Conservation (phyloP, 441 rosid genomes). For the Gossypium lobatum region DNA sequence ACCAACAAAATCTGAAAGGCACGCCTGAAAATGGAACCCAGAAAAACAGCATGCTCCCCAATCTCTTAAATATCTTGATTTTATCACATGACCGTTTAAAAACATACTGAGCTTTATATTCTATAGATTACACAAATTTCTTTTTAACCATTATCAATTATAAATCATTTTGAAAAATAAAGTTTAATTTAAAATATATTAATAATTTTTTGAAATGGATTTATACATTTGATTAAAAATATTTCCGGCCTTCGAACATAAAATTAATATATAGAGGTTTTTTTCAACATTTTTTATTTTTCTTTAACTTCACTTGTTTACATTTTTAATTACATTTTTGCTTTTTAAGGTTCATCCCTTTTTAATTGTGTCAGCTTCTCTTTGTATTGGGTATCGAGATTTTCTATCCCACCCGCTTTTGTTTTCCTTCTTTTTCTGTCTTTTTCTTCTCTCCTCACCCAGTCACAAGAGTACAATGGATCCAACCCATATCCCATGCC, state of each 20-base stretch:
- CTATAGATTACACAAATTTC: neutral
- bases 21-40: constrained; percentile 3
- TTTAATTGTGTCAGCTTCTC: neutral
- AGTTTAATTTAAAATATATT: too few relatives aligned
- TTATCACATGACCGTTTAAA: neutral
- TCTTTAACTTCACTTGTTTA: neutral
- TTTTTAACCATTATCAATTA: neutral
- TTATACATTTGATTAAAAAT: neutral
- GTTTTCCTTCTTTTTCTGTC: neutral
- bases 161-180: neutral
- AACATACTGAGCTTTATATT: neutral
- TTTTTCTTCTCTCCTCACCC: neutral
- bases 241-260: neutral
- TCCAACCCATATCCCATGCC: neutral
- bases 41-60: neutral
- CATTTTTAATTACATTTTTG: neutral
- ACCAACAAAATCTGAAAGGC: neutral
- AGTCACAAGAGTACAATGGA: neutral
- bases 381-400: neutral
- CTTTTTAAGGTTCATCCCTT: neutral
- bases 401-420: neutral
- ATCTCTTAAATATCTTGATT: neutral
- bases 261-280: neutral
- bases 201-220: neutral
- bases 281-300: neutral